Evolutionary conservation across 345 rosid species (phyloP).

Genomic region (Lepidium didymum): DNA sequence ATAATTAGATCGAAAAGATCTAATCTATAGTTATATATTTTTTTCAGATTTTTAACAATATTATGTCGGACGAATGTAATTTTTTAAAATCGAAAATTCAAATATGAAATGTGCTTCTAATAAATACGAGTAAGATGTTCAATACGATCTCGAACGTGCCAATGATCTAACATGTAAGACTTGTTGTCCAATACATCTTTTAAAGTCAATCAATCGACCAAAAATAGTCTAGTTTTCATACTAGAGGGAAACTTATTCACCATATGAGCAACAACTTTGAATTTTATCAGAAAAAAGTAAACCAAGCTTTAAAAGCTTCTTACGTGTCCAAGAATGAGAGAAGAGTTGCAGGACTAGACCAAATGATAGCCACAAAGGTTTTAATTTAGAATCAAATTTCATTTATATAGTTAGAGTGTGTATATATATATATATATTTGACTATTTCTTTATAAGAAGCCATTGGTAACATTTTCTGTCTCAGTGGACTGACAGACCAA

Average conservation of each 20-base stretch:
- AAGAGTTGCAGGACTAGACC: not conserved
- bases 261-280: not conserved
- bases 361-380: not conserved
- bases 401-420: not conserved
- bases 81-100: too few relatives aligned
- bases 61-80: too few relatives aligned
- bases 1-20: too few relatives aligned
- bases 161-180: not conserved
- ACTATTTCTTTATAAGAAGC: not conserved
- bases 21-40: too few relatives aligned
- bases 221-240: not conserved
- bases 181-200: not conserved
- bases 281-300: not conserved
- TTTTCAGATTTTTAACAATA: too few relatives aligned
- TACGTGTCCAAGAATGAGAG: not conserved
- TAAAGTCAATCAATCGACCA: not conserved
- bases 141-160: not conserved
- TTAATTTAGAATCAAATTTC: not conserved
- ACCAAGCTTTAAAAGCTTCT: not conserved
- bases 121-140: too few relatives aligned
- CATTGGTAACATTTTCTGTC: not conserved
- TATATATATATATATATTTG: not conserved
- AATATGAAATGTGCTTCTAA: too few relatives aligned
- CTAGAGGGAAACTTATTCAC: not conserved
- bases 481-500: not conserved